A percentile compares a stretch with the other conserved stretches of the same genome.
Conservation (phyloP, 768 basidiomycete genomes). For the Daedalea quercina region DNA sequence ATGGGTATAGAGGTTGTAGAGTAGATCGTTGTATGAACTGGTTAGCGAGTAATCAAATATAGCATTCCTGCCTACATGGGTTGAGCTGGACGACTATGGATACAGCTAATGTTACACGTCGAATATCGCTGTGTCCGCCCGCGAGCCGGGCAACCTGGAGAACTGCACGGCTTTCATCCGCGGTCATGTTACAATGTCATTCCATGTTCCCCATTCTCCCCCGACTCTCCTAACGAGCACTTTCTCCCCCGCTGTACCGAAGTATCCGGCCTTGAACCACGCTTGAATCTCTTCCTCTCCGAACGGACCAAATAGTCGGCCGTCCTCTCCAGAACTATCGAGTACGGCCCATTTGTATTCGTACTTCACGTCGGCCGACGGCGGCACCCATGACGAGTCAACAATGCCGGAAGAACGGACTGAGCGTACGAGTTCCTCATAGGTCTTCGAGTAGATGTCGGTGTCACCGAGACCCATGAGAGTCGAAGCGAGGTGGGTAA, state of each 20-base stretch:
- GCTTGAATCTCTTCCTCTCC: conserved; percentile 69
- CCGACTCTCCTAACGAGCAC: conserved; percentile 63
- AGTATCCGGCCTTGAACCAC: conserved; percentile 80
- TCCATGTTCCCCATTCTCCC: conserved; percentile 73
- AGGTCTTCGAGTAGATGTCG: conserved; percentile 82
- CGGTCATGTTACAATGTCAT: conserved; percentile 47
- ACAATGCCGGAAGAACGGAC: conserved; percentile 70
- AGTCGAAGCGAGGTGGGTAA: conserved; percentile 84
- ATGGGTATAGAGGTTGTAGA: not conserved
- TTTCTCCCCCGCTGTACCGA: conserved; percentile 72
- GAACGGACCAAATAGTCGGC: conserved; percentile 73
- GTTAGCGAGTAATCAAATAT: not conserved
- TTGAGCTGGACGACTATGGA: conserved; percentile 12
- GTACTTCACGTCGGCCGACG: conserved; percentile 68
- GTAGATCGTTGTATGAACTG: not conserved
- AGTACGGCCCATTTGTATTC: conserved; percentile 77
- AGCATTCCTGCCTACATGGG: not conserved
- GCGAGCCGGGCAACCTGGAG: not conserved
- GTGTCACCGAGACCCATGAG: conserved; percentile 82
- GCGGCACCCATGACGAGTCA: conserved; percentile 63
- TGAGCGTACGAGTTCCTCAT: conserved; percentile 76
- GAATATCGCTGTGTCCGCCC: not conserved
- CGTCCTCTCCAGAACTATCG: conserved; percentile 35
- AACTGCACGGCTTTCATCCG: not conserved
- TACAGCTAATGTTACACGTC: conserved; percentile 20